Evolutionary conservation across 805 yeast genomes (phyloP), one percentile per base, ranked within the genome.

Genomic region (Monosporozyma unispora): DNA sequence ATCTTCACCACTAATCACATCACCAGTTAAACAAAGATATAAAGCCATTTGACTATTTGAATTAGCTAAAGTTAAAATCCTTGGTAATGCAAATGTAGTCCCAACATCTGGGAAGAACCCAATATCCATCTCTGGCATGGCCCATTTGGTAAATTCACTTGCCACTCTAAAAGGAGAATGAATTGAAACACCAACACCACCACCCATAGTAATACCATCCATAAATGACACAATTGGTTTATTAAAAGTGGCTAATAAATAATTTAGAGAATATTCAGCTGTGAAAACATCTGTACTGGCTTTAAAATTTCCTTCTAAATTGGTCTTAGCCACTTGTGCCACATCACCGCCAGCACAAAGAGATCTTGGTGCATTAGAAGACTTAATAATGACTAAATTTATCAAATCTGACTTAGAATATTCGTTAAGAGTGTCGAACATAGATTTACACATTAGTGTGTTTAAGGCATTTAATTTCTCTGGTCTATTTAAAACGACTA

Each of bases 321-420:
- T 85, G 53, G 71, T 71, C 47, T 72, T 72, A 22, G 91, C 95
- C 59, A 89, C 81, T 46, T 78, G 79, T 39, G 91, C 82, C 42
- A 91, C 96, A 66, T 91, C 99, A 27, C 98, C 99, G 45, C 99
- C 99, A 29, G 98, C 95, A 68, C 97, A 88, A 52, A 91, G 80
- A 1, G 96, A 82, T 62, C 79, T 80, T 22, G 80, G 79, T n/a
- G 76, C 68, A 53, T 67, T 73, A 9, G 62, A 52, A 7, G 68
- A 64, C 50, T 80, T 81, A 53, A 91, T 71, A 42, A 93, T 73
- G 37, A 91, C 70, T 49, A 87, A 61, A 54, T 82, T 79, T 50
- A 83, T 80, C 18, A 78, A 70, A 44, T 74, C 75, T 18, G 88
- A 79, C 61, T 85, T 84, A 47, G 87, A 73, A 68, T 82, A 89